Conservation (phyloP, 306 rosid genomes). For the Alnus rubra region DNA sequence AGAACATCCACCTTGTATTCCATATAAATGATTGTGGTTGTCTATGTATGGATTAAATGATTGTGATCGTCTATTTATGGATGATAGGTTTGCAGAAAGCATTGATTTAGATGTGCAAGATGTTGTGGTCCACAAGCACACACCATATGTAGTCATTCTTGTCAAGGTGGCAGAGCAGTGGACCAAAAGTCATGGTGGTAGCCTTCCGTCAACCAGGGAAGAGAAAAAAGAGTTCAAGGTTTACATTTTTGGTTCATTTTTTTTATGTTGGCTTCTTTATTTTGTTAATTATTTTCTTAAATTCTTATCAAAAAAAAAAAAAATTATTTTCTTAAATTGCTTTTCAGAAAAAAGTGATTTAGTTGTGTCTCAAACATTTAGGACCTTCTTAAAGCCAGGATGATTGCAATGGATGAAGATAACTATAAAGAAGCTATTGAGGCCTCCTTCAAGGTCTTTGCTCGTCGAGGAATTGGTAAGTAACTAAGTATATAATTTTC, state of each 20-base stretch:
- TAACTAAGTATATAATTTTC: slow-evolving; percentile 11
- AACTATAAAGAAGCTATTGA: slow-evolving; percentile 95
- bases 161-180: slow-evolving; percentile 89
- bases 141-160: slow-evolving; percentile 86
- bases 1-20: slow-evolving; percentile 16
- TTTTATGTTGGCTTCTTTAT: slow-evolving; percentile 25
- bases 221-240: slow-evolving; percentile 96
- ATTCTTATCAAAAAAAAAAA: too few relatives aligned
- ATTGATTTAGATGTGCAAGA: slow-evolving; percentile 76
- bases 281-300: slow-evolving; percentile 10
- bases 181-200: slow-evolving; percentile 76
- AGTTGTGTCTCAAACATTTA: slow-evolving; percentile 37
- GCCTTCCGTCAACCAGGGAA: slow-evolving; percentile 84
- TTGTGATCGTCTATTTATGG: slow-evolving; percentile 31
- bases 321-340: slow-evolving; percentile 16
- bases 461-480: slow-evolving; percentile 92
- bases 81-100: slow-evolving; percentile 67
- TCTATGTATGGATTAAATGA: neutral
- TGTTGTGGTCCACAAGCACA: slow-evolving; percentile 81
- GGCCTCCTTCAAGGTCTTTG: slow-evolving; percentile 89
- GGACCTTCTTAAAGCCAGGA: slow-evolving; percentile 82
- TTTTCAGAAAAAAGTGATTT: slow-evolving; percentile 27
- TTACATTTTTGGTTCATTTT: slow-evolving; percentile 25
- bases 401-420: slow-evolving; percentile 80
- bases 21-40: slow-evolving; percentile 34